phyloP scores from a whole-genome alignment of 129 eudicot genomes.

The Saussurea involucrata region DNA sequence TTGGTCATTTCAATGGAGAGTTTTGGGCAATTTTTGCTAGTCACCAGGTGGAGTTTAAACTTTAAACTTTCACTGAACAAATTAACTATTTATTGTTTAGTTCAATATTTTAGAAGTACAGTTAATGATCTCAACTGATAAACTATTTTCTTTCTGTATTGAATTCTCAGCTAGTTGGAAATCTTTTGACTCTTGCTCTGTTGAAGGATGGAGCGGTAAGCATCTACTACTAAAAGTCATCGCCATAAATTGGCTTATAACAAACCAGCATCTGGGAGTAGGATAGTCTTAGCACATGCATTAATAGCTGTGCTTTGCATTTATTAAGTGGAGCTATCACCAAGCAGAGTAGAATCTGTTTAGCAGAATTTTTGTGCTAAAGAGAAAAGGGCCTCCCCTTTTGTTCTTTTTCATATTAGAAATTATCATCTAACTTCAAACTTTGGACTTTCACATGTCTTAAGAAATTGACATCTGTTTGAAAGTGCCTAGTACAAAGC shows the following conservation, averaged over 20 bases:
- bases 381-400: neutral
- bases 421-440: too few species aligned
- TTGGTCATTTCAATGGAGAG: constrained; percentile 89
- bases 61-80: constrained; percentile 3
- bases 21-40: constrained; percentile 92
- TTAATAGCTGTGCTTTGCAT: neutral
- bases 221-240: constrained; percentile 3
- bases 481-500: too few species aligned
- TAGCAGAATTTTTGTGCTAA: neutral
- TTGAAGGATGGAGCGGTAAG: constrained; percentile 77
- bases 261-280: neutral
- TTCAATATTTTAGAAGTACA: neutral
- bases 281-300: neutral
- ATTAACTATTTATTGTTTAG: neutral
- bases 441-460: too few species aligned
- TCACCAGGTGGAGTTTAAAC: constrained; percentile 60
- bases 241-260: neutral
- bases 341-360: neutral
- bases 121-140: neutral
- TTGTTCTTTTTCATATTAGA: too few species aligned
- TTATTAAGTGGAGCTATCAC: neutral
- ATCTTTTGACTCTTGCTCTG: constrained; percentile 75
- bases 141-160: neutral
- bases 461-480: too few species aligned
- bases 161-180: constrained; percentile 78